Conservation (phyloP, 1,284 basidiomycete genomes). For the Cryptococcus sp. region DNA sequence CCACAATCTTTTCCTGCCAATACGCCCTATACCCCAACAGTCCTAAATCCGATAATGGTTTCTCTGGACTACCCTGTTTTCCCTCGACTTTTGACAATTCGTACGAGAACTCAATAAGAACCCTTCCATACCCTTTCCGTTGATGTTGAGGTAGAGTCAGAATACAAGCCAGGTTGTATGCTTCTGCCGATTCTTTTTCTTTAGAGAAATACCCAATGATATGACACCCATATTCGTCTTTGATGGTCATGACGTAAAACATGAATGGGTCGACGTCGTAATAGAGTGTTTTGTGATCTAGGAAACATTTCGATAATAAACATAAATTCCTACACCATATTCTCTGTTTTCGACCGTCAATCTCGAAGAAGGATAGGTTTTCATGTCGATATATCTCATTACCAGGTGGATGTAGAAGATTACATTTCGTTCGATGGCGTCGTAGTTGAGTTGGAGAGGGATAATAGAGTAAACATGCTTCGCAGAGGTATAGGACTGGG, state of each 20-base stretch:
- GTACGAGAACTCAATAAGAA: slow-evolving; percentile 98
- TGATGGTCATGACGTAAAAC: slow-evolving; percentile 96
- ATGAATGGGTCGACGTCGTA: slow-evolving; percentile 99
- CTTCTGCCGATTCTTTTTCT: slow-evolving; percentile 97
- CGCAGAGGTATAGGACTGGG: slow-evolving; percentile 93
- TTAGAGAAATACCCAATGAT: slow-evolving; percentile 98
- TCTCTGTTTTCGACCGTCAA: slow-evolving; percentile 92
- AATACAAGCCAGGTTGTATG: slow-evolving; percentile 99
- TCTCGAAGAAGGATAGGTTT: slow-evolving; percentile 96
- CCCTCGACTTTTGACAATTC: slow-evolving; percentile 95
- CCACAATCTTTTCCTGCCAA: slow-evolving; percentile 97
- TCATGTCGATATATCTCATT: slow-evolving; percentile 99
- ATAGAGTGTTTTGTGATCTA: slow-evolving; percentile 99
- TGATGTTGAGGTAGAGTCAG: slow-evolving; percentile 96
- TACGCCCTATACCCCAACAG: slow-evolving; percentile 91
- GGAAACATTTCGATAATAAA: slow-evolving; percentile 93
- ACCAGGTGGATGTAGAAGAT: slow-evolving; percentile 89
- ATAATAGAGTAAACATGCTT: slow-evolving; percentile 92
- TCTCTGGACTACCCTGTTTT: slow-evolving; percentile 95
- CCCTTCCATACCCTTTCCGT: slow-evolving; percentile 88
- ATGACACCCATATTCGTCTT: slow-evolving; percentile 88
- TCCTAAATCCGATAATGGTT: slow-evolving; percentile 92
- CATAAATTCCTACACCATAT: slow-evolving; percentile 98
- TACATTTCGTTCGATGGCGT: slow-evolving; percentile 89
- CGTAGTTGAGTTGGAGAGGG: slow-evolving; percentile 80